Conservation (phyloP, 179 eudicot genomes). For the Monotropa hypopitys region DNA sequence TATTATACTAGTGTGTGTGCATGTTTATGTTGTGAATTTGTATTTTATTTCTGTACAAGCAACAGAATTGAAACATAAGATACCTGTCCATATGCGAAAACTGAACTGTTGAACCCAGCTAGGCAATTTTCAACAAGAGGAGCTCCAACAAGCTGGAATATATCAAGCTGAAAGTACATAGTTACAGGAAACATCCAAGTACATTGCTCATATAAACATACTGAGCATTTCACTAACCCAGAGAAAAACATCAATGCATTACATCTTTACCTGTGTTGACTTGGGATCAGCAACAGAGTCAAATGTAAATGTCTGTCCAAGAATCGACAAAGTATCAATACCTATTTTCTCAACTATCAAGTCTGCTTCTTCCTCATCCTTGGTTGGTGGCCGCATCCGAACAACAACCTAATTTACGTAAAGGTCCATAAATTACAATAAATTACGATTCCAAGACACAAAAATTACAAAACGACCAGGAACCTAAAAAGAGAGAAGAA, state of each 20-base stretch:
- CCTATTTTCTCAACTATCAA: slow-evolving; percentile 58
- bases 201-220: neutral
- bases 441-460: neutral
- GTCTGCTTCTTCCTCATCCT: slow-evolving; percentile 68
- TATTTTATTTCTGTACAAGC: neutral
- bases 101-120: slow-evolving; percentile 93
- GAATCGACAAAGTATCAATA: slow-evolving; percentile 56
- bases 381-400: slow-evolving; percentile 71
- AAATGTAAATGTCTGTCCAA: slow-evolving; percentile 69
- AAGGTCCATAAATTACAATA: neutral
- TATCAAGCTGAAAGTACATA: slow-evolving; percentile 48
- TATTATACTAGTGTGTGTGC: neutral
- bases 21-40: neutral
- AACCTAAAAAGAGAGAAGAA: neutral
- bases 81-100: slow-evolving; percentile 99
- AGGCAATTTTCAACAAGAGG: slow-evolving; percentile 96
- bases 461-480: neutral
- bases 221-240: neutral
- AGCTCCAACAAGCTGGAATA: slow-evolving; percentile 83
- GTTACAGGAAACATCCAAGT: neutral
- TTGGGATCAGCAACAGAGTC: slow-evolving; percentile 74
- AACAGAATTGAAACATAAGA: neutral
- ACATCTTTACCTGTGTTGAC: slow-evolving; percentile 67
- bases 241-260: neutral
- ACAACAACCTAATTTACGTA: slow-evolving; percentile 50